These are phyloP conservation scores for Pelargonium australe DNA, from an alignment of 441 rosid species.

Conservation along the genomic window DNA sequence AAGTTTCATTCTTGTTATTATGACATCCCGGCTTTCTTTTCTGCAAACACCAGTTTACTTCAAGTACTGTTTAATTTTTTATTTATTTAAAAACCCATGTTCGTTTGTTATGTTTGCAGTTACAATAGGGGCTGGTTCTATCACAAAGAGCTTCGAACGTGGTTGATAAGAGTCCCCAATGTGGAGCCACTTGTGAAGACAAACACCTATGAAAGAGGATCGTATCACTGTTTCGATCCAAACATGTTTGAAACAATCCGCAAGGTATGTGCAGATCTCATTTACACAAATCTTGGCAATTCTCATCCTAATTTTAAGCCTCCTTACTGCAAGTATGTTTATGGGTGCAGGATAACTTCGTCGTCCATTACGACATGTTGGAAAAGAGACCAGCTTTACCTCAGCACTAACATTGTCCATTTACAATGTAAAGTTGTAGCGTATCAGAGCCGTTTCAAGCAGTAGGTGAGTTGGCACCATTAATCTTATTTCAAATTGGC, in stretches of 20 bases:
- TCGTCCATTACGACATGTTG: conserved; percentile 66
- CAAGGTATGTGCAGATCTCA: conserved; percentile 40
- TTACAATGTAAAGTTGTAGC: conserved; percentile 43
- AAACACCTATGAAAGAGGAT: conserved; percentile 68
- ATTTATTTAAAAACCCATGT: not conserved
- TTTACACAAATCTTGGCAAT: not conserved
- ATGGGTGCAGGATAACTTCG: conserved; percentile 72
- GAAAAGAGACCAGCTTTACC: conserved; percentile 80
- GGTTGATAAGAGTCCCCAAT: conserved; percentile 65
- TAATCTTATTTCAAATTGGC: not conserved
- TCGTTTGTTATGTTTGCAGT: conserved; percentile 34
- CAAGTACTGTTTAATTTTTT: not conserved
- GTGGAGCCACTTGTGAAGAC: conserved; percentile 88
- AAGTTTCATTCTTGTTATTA: not conserved
- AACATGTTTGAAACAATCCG: conserved; percentile 57
- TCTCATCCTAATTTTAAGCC: not conserved
- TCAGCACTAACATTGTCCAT: conserved; percentile 34
- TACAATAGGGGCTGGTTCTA: conserved; percentile 79
- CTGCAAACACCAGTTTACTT: not conserved
- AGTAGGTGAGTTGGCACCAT: not conserved
- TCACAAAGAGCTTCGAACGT: conserved; percentile 72
- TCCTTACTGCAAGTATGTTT: conserved; percentile 10
- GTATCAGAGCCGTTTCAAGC: conserved; percentile 27
- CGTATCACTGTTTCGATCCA: conserved; percentile 86
- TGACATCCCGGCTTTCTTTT: not conserved